These are phyloP conservation scores for Catharanthus roseus DNA, from an alignment of 257 asterid species.

Conservation along the genomic window DNA sequence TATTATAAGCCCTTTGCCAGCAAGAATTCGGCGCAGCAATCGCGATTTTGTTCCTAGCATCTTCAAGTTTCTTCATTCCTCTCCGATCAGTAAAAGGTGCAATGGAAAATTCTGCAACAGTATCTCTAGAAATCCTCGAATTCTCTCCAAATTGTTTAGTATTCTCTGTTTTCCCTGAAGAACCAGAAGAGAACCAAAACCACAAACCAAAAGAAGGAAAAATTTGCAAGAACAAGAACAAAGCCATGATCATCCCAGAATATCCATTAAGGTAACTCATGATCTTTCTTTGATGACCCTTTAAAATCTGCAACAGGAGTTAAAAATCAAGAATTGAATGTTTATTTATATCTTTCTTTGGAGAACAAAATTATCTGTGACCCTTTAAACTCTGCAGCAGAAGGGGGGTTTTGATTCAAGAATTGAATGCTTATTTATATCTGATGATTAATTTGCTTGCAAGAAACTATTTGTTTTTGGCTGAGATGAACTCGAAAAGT, in stretches of 20 bases:
- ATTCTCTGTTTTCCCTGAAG: conserved; percentile 19
- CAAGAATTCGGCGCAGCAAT: conserved; percentile 38
- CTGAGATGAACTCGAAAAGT: background rate
- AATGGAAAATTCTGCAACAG: conserved; percentile 58
- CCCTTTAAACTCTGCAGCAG: background rate
- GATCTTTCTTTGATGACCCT: background rate
- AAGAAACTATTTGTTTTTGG: background rate
- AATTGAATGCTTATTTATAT: background rate
- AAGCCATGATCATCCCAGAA: background rate
- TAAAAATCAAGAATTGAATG: background rate
- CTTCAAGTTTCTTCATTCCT: conserved; percentile 47
- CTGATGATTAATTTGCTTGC: background rate
- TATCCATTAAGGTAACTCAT: background rate
- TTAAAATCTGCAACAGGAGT: background rate
- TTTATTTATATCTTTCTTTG: no score
- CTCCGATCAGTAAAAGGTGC: conserved; percentile 37
- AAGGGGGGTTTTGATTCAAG: background rate
- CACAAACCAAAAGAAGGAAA: conserved; percentile 33
- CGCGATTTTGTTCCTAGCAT: conserved; percentile 45
- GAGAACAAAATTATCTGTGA: no score
- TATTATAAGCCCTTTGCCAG: conserved; percentile 57
- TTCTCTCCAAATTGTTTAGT: conserved; percentile 14
- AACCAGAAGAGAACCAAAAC: conserved; percentile 21
- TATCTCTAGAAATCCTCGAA: conserved; percentile 3
- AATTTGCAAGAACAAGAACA: conserved; percentile 33